Evolutionary conservation across 139 green algal genomes (phyloP), one percentile per base, ranked within the genome.

Genomic region (Mesostigma viride): DNA sequence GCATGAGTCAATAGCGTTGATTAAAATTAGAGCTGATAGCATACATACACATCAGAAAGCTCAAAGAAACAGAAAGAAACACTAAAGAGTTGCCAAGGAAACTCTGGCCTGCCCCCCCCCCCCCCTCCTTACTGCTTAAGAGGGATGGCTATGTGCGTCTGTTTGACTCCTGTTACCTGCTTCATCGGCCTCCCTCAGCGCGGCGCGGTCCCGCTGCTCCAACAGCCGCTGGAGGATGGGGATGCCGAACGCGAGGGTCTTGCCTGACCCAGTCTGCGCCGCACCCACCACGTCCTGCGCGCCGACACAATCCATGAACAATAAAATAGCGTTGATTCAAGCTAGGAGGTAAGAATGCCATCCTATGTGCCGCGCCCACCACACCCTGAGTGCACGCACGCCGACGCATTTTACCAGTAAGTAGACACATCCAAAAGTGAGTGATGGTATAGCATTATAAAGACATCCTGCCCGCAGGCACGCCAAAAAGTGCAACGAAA

Each of bases 331-430:
- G 45, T 14, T 68, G 57, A 58, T 97, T 83, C 58, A 97, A 44
- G 35, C 97, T 96, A 36, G 93, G 92, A 56, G 98, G 77, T 0
- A 84, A 92, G 71, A 97, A 99, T 0, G 93, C 93, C 36, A 99
- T 84, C 2, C 92, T 99, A 77, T 98, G 88, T 2, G 92, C 92
- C 0, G 93, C 93, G 1, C 92, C 92, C 58, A 99, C 87, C 3
- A 99, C 67, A 72, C 98, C 93, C 70, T 74, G 68, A 51, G 11
- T 51, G 8, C 8, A 51, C 8, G 14, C 11, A 14, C 40, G 40
- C 40, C 8, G 14, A 8, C 40, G 14, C 11, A 14, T 24, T 51
- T 51, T n/a, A n/a, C n/a, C n/a, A n/a, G n/a, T n/a, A n/a, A n/a
- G n/a, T n/a, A n/a, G n/a, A n/a, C n/a, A n/a, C n/a, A n/a, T n/a